phyloP scores from a whole-genome alignment of 768 basidiomycete genomes.

The Tulasnella sp. region DNA sequence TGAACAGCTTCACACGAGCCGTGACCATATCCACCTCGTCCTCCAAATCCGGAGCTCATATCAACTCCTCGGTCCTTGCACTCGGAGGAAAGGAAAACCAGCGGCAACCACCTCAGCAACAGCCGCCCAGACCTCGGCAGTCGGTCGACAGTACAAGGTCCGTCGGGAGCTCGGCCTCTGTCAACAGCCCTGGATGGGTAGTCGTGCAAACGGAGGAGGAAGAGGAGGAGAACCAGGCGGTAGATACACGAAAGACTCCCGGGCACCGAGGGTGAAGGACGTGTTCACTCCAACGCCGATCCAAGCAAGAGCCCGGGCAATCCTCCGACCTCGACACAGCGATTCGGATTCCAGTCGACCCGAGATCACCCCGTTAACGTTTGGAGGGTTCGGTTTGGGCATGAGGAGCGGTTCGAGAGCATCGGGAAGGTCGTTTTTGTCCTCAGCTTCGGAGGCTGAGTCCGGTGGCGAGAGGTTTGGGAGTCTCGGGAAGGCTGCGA shows the following conservation, averaged over 20 bases:
- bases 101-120: not conserved
- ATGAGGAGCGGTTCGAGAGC: not conserved
- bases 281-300: not conserved
- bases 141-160: slow-evolving; percentile 1
- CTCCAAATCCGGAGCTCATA: not conserved
- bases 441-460: not conserved
- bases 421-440: not conserved
- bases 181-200: not conserved
- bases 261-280: not conserved
- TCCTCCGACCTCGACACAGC: not conserved
- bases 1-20: not conserved
- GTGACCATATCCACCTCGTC: not conserved
- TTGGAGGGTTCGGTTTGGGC: not conserved
- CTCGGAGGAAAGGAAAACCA: not conserved
- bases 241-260: not conserved
- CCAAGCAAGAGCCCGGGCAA: not conserved
- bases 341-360: not conserved
- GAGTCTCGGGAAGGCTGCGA: not conserved
- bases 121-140: not conserved
- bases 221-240: not conserved
- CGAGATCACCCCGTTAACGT: not conserved
- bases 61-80: not conserved
- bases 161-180: not conserved
- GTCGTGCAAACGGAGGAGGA: slow-evolving; percentile 6
- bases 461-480: not conserved